Conservation (phyloP, 305 asterid genomes). For the Rubia balearica region DNA sequence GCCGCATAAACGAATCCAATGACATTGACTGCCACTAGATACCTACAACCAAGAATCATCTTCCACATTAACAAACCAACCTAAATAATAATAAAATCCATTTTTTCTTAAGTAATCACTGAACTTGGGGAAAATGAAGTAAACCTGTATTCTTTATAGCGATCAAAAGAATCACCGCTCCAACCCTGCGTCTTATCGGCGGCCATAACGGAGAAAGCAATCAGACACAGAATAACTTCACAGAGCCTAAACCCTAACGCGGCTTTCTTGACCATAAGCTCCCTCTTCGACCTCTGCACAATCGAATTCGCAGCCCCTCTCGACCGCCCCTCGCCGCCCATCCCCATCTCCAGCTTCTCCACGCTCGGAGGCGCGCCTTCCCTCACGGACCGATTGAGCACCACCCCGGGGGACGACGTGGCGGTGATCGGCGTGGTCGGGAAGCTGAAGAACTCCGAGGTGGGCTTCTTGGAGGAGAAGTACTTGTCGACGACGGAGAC, state of each 20-base stretch:
- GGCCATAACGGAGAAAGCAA: slow-evolving; percentile 75
- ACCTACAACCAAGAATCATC: slow-evolving; percentile 32
- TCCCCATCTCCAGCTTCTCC: slow-evolving; percentile 35
- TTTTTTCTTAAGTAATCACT: neutral
- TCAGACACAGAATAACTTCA: slow-evolving; percentile 51
- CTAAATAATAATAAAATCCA: neutral
- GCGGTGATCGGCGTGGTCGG: slow-evolving; percentile 28
- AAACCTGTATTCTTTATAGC: slow-evolving; percentile 73
- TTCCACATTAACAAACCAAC: slow-evolving; percentile 8
- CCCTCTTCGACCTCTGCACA: slow-evolving; percentile 42
- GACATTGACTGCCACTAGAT: slow-evolving; percentile 57
- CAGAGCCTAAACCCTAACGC: slow-evolving; percentile 63
- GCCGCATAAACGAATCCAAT: slow-evolving; percentile 71
- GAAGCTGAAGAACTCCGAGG: slow-evolving; percentile 26
- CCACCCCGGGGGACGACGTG: slow-evolving; percentile 31
- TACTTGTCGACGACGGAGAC: slow-evolving; percentile 32
- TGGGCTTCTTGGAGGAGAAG: slow-evolving; percentile 37
- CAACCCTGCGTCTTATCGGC: slow-evolving; percentile 88
- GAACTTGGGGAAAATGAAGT: neutral
- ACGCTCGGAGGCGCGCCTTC: slow-evolving; percentile 41
- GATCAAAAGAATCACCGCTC: slow-evolving; percentile 87
- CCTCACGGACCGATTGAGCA: slow-evolving; percentile 36
- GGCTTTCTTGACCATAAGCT: slow-evolving; percentile 29
- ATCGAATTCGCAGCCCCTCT: slow-evolving; percentile 32
- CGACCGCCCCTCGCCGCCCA: slow-evolving; percentile 34